Evolutionary conservation across 805 yeast genomes (phyloP).

Genomic region (Saturnispora bothae): DNA sequence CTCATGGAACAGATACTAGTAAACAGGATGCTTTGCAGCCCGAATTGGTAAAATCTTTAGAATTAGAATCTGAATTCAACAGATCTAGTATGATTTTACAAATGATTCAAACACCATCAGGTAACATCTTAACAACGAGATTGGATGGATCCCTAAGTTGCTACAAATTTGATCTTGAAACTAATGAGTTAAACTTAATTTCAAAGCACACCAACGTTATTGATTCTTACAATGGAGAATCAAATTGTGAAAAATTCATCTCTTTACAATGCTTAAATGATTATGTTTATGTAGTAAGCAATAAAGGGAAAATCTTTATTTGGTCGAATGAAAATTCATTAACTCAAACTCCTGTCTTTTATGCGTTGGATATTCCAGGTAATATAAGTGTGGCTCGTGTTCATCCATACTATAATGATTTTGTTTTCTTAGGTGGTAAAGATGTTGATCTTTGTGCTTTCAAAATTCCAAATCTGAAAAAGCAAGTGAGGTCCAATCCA

Average conservation of each 20-base stretch:
- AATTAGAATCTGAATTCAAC: constrained; percentile 16
- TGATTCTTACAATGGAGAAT: neutral
- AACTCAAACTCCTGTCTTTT: constrained; percentile 20
- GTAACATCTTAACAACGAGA: constrained; percentile 33
- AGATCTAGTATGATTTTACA: constrained; percentile 29
- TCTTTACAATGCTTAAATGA: constrained; percentile 18
- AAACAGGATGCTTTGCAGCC: constrained; percentile 58
- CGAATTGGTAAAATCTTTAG: constrained; percentile 30
- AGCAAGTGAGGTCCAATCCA: constrained; percentile 13
- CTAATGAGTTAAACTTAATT: constrained; percentile 7
- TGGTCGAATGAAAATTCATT: constrained; percentile 12
- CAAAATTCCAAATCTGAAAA: constrained; percentile 19
- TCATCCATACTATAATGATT: constrained; percentile 21
- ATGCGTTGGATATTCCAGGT: constrained; percentile 6
- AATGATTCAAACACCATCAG: constrained; percentile 18
- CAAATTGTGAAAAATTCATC: constrained; percentile 13
- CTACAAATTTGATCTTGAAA: constrained; percentile 23
- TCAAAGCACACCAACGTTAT: constrained; percentile 3
- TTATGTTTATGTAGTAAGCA: constrained; percentile 7
- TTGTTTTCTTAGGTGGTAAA: constrained; percentile 79
- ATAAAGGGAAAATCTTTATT: constrained; percentile 12
- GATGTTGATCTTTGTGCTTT: constrained; percentile 59
- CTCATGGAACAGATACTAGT: constrained; percentile 72
- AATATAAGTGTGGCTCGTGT: constrained; percentile 2
- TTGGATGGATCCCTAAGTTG: constrained; percentile 33